Evolutionary conservation across 257 asterid species (phyloP).

Genomic region (Fraxinus anomala): DNA sequence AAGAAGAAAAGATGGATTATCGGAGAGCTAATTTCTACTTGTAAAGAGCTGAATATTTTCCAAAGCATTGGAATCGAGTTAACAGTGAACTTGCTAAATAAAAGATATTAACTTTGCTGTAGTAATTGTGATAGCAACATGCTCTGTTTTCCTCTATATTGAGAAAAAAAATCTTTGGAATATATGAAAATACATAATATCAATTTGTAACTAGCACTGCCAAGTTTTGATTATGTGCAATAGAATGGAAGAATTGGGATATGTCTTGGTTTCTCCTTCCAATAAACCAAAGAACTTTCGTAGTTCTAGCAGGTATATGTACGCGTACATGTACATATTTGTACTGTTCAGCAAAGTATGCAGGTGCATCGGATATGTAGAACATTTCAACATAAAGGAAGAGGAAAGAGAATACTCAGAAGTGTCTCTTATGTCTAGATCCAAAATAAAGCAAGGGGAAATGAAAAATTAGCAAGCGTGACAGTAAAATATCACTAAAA

Average conservation of each 20-base stretch:
- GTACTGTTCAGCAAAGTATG: neutral
- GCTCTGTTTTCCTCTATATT: slow-evolving; percentile 2
- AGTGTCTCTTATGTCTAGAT: neutral
- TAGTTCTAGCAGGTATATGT: neutral
- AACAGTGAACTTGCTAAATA: too few relatives aligned
- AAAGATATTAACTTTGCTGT: neutral
- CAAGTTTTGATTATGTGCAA: slow-evolving; percentile 2
- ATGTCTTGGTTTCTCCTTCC: neutral
- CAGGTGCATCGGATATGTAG: neutral
- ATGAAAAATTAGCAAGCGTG: neutral
- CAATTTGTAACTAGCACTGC: neutral
- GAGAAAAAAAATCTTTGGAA: neutral
- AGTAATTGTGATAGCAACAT: neutral
- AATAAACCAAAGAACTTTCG: neutral
- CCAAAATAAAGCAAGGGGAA: neutral
- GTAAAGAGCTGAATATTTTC: slow-evolving; percentile 11
- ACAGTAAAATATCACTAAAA: neutral
- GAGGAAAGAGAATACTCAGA: too few relatives aligned
- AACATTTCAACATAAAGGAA: neutral
- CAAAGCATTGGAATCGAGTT: neutral
- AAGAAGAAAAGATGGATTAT: neutral
- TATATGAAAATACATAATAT: neutral
- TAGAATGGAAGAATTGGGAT: neutral
- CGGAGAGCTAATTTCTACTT: neutral
- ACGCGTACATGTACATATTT: too few relatives aligned